Percentiles rank a stretch among this genome's conserved stretches.
Evolutionary conservation across 2,329 filamentous ascomycete genomes (phyloP).

Genomic region (Phaeosphaeria sp.): DNA sequence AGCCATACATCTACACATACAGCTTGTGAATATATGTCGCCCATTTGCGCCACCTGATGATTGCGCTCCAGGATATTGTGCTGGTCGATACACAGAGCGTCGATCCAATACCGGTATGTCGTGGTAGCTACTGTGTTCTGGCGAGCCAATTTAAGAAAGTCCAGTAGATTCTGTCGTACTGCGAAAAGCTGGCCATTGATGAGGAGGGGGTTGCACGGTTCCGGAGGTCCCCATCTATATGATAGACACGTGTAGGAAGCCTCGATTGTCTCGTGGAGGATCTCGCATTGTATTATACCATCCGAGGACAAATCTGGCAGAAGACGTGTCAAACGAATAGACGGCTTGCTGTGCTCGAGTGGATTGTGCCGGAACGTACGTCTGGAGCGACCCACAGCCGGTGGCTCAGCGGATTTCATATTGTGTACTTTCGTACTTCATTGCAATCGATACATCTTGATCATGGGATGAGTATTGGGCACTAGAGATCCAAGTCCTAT

Average conservation of each 20-base stretch:
- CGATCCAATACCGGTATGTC: conserved; percentile 32
- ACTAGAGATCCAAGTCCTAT: neutral
- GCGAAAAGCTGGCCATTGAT: conserved; percentile 7
- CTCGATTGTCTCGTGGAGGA: conserved; percentile 2
- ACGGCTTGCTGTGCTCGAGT: conserved; percentile 6
- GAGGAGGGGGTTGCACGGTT: neutral
- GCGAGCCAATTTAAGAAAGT: conserved; percentile 8
- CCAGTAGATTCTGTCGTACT: conserved; percentile 13
- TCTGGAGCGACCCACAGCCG: neutral
- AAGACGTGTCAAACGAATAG: conserved; percentile 11
- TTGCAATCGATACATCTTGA: neutral
- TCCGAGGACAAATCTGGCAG: conserved; percentile 1
- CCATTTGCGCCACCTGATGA: conserved; percentile 16
- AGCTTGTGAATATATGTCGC: conserved; percentile 7
- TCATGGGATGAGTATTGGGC: neutral
- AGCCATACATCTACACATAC: conserved; percentile 5
- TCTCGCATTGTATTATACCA: conserved; percentile 9
- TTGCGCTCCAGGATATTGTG: conserved; percentile 8
- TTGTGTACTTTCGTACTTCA: neutral
- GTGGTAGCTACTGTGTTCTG: neutral
- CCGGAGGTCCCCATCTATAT: conserved; percentile 13
- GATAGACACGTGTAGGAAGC: conserved; percentile 15
- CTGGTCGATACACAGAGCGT: conserved; percentile 31
- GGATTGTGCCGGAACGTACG: neutral
- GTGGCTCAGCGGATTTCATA: neutral